Evolutionary conservation across 805 yeast genomes (phyloP).

Genomic region (Yarrowia sp.): DNA sequence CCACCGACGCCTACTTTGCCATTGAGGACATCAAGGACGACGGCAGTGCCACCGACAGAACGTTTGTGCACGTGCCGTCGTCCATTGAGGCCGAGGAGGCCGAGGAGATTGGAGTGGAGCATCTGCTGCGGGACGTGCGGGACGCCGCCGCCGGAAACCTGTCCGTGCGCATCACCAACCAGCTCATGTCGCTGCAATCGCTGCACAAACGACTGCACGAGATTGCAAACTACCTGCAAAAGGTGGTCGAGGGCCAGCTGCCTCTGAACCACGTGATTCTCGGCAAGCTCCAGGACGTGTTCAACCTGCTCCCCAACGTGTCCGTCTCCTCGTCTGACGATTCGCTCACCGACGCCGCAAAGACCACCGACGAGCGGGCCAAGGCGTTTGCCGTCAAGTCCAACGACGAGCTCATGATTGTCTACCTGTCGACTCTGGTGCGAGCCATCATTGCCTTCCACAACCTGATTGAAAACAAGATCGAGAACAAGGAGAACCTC

Average conservation of each 20-base stretch:
- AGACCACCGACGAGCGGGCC: constrained; percentile 62
- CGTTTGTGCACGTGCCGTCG: constrained; percentile 93
- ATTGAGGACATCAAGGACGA: constrained; percentile 96
- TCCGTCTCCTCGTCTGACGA: constrained; percentile 47
- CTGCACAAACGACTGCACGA: constrained; percentile 78
- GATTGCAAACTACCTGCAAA: constrained; percentile 77
- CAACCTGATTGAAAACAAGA: constrained; percentile 93
- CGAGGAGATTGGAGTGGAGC: constrained; percentile 99
- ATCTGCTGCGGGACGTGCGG: constrained; percentile 87
- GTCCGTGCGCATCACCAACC: constrained; percentile 85
- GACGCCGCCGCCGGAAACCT: constrained; percentile 96
- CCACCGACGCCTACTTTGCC: constrained; percentile 93
- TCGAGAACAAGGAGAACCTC: constrained; percentile 66
- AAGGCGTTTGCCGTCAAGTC: constrained; percentile 90
- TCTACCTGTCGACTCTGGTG: constrained; percentile 86
- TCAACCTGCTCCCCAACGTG: constrained; percentile 88
- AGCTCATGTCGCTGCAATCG: constrained; percentile 85
- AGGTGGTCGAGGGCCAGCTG: constrained; percentile 70
- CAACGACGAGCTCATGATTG: constrained; percentile 94
- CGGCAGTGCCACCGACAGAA: constrained; percentile 89
- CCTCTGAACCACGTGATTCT: constrained; percentile 90
- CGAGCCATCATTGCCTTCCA: constrained; percentile 96
- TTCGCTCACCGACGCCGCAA: constrained; percentile 43
- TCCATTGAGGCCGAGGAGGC: constrained; percentile 97
- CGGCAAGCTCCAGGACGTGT: constrained; percentile 93